These are phyloP conservation scores for Hypholoma fasciculare DNA, from an alignment of 768 basidiomycete genomes.

Conservation along the genomic window DNA sequence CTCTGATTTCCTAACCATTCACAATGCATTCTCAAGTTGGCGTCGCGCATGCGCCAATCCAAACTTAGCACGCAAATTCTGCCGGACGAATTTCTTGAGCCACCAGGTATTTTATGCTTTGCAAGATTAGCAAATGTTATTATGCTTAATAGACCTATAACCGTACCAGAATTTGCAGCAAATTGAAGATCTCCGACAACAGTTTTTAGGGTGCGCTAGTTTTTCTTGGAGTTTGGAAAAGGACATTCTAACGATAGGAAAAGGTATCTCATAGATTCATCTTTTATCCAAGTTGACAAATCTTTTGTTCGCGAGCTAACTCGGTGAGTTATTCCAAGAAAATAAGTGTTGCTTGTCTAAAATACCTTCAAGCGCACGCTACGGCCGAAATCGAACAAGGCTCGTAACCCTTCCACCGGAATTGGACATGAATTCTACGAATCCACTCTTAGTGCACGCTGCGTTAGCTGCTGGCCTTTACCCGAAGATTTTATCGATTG, in stretches of 20 bases:
- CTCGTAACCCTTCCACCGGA: conserved; percentile 77
- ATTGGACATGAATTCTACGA: conserved; percentile 68
- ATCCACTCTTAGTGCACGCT: conserved; percentile 69
- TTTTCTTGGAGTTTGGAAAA: background rate
- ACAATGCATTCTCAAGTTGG: conserved; percentile 90
- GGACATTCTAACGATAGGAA: background rate
- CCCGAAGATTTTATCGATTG: conserved; percentile 84
- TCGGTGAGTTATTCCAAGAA: conserved; percentile 39
- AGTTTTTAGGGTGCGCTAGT: conserved; percentile 65
- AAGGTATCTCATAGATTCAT: conserved; percentile 88
- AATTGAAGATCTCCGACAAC: conserved; percentile 94
- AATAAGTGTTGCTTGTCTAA: background rate
- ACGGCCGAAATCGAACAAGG: conserved; percentile 69
- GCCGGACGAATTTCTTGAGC: conserved; percentile 77
- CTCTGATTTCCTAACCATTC: conserved; percentile 92
- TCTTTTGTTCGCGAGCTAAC: conserved; percentile 69
- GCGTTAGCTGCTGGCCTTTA: conserved; percentile 86
- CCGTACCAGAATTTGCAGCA: conserved; percentile 78
- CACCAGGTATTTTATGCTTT: conserved; percentile 58
- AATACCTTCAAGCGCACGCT: conserved; percentile 60
- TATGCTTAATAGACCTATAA: background rate
- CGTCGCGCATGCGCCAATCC: conserved; percentile 69
- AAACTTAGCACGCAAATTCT: conserved; percentile 69
- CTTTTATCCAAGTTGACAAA: conserved; percentile 72
- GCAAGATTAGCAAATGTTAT: background rate